Conservation (phyloP, 225 moss, liverwort and hornwort genomes). For the Marchantia polymorpha region DNA sequence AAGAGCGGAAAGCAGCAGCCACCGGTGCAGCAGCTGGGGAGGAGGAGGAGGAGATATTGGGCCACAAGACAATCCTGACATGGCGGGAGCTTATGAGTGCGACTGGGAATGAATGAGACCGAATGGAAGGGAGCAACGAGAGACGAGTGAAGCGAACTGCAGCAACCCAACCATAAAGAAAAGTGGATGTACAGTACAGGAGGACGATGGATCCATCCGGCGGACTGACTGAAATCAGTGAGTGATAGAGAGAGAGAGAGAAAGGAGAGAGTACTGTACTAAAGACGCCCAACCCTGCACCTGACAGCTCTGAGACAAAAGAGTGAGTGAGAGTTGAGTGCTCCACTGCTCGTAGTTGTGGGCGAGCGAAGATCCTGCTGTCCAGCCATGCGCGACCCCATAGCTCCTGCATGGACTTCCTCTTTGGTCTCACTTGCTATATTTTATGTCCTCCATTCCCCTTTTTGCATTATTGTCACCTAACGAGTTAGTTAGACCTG, state of each 20-base stretch:
- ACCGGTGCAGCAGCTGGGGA: neutral
- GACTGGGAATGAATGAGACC: neutral
- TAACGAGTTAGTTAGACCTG: neutral
- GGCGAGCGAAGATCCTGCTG: neutral
- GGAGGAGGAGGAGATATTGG: neutral
- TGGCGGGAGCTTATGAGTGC: neutral
- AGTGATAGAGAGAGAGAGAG: neutral
- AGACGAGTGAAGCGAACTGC: neutral
- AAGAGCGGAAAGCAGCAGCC: neutral
- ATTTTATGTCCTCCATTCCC: neutral
- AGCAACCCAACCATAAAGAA: neutral
- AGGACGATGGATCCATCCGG: neutral
- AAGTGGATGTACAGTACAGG: neutral
- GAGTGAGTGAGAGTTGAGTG: neutral
- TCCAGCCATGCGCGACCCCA: neutral
- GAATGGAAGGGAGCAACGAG: neutral
- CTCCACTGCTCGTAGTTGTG: neutral
- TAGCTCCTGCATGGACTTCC: neutral
- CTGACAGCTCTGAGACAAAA: constrained; percentile 1
- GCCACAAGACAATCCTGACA: neutral
- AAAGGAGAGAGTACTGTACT: neutral
- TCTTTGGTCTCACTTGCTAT: neutral
- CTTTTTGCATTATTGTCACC: neutral
- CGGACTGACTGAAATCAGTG: neutral
- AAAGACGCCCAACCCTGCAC: neutral